Evolutionary conservation across 2,329 filamentous ascomycete species (phyloP).

Genomic region (Ophiostoma ips): DNA sequence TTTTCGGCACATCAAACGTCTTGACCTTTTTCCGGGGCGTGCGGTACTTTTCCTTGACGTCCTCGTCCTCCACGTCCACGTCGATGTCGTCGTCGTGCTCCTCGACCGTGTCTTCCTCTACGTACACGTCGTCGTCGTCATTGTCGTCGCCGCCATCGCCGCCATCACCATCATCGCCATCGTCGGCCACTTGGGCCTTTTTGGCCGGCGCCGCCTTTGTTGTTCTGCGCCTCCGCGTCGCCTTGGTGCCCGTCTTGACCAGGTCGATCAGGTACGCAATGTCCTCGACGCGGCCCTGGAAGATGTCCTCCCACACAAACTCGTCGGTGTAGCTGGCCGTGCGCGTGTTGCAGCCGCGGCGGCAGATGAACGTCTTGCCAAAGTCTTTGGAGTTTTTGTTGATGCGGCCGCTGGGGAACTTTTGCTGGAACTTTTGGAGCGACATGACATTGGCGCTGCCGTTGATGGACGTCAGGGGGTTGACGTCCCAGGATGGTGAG

Average conservation of each 20-base stretch:
- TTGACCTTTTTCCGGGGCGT: conserved; percentile 22
- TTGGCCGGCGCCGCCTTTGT: conserved; percentile 16
- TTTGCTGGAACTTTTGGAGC: conserved; percentile 47
- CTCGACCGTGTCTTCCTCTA: conserved; percentile 15
- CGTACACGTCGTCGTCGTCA: neutral
- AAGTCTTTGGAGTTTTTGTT: conserved; percentile 59
- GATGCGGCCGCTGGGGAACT: conserved; percentile 62
- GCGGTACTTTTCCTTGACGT: conserved; percentile 20
- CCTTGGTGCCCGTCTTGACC: conserved; percentile 59
- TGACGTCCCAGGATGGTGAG: conserved; percentile 73
- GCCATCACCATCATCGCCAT: neutral
- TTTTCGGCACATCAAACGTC: conserved; percentile 24
- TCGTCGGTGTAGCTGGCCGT: conserved; percentile 87
- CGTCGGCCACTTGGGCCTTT: conserved; percentile 17
- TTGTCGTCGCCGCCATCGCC: neutral
- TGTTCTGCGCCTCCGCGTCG: conserved; percentile 39
- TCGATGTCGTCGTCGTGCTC: neutral
- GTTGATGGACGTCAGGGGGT: conserved; percentile 78
- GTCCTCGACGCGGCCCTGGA: conserved; percentile 48
- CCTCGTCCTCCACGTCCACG: conserved; percentile 13
- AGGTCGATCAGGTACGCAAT: conserved; percentile 52
- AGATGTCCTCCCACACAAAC: conserved; percentile 82
- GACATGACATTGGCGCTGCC: conserved; percentile 77
- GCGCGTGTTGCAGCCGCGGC: conserved; percentile 75
- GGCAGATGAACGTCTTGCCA: conserved; percentile 81